These are phyloP conservation scores for Puccinia triticina DNA, from an alignment of 1,284 basidiomycete genomes.

Conservation along the genomic window DNA sequence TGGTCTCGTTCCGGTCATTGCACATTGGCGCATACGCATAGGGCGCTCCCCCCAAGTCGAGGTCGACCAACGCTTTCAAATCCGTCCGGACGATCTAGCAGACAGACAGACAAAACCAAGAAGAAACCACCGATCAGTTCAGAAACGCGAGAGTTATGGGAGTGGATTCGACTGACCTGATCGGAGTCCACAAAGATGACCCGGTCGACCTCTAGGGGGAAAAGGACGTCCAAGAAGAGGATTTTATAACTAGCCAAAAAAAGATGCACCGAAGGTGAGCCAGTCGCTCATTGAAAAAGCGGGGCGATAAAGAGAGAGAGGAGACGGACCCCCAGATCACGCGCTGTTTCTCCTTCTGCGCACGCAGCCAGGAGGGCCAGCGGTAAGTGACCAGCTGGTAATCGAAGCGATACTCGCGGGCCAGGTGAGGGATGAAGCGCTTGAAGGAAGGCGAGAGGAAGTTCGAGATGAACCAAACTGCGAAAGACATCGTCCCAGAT, in stretches of 20 bases:
- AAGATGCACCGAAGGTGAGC: too few relatives aligned
- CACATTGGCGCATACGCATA: conserved; percentile 98
- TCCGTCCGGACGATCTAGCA: conserved; percentile 94
- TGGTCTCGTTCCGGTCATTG: conserved; percentile 79
- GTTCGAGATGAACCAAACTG: conserved; percentile 97
- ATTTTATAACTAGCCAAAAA: conserved; percentile 75
- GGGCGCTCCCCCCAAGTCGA: conserved; percentile 86
- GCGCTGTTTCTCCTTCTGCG: conserved; percentile 93
- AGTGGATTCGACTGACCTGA: conserved; percentile 55
- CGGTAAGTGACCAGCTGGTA: conserved; percentile 98
- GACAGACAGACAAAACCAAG: background rate
- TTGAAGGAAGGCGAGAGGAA: conserved; percentile 97
- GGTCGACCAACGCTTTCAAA: conserved; percentile 83
- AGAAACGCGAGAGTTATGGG: background rate
- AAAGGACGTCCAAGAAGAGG: conserved; percentile 94
- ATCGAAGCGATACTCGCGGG: conserved; percentile 85
- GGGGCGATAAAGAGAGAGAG: background rate
- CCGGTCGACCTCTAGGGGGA: conserved; percentile 96
- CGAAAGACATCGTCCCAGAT: background rate
- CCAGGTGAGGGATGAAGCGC: conserved; percentile 90
- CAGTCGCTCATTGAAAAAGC: background rate
- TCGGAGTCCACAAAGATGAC: conserved; percentile 96
- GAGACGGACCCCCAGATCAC: conserved; percentile 82
- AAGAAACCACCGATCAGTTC: background rate
- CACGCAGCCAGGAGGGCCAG: conserved; percentile 97